Evolutionary conservation across 2,329 filamentous ascomycete genomes (phyloP).

Genomic region (Arthrinium phaeospermum): DNA sequence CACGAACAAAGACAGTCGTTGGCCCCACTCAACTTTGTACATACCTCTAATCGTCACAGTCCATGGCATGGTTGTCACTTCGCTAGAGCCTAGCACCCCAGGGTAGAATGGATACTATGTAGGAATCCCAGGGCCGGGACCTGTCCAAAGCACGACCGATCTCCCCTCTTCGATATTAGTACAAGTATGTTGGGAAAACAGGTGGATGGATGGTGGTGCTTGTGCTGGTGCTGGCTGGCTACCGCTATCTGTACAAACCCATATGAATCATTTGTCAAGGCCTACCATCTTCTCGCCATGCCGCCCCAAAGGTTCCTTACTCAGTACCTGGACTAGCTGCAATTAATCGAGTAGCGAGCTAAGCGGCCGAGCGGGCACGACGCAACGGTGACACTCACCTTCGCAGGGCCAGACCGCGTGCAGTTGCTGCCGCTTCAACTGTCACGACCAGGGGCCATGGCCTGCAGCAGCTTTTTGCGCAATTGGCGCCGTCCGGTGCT

Average conservation of each 20-base stretch:
- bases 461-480: conserved; percentile 19
- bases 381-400: not conserved
- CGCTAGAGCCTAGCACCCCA: conserved; percentile 6
- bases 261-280: conserved; percentile 9
- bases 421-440: conserved; percentile 15
- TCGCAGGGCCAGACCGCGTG: conserved; percentile 7
- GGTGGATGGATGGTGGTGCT: too few relatives aligned
- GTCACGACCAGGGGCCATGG: conserved; percentile 6
- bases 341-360: conserved; percentile 18
- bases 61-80: conserved; percentile 1
- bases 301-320: conserved; percentile 8
- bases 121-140: not conserved
- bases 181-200: not conserved
- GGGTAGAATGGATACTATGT: not conserved
- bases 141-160: not conserved
- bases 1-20: conserved; percentile 6
- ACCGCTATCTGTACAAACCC: too few relatives aligned
- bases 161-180: not conserved
- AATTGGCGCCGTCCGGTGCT: conserved; percentile 13
- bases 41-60: not conserved
- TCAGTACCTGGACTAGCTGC: conserved; percentile 5
- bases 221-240: not conserved
- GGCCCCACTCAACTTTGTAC: conserved; percentile 13
- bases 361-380: conserved; percentile 19
- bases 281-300: not conserved